These are phyloP conservation scores for Cucumis variabilis DNA, from an alignment of 331 rosid genomes.

Conservation along the genomic window DNA sequence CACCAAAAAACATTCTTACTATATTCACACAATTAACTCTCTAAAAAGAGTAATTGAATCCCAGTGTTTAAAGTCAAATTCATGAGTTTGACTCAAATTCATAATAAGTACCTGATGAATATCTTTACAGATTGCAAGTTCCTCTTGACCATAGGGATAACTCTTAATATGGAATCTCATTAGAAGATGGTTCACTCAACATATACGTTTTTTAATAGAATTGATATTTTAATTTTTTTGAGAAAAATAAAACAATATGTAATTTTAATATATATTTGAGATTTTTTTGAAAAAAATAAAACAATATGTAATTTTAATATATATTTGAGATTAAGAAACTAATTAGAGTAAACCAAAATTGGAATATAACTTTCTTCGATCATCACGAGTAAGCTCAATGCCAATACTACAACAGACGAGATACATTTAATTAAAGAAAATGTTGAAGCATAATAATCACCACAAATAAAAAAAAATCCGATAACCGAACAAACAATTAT, in stretches of 20 bases:
- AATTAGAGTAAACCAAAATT: constrained; percentile 94
- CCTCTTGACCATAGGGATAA: constrained; percentile 96
- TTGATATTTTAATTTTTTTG: too few relatives aligned
- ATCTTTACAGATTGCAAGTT: constrained; percentile 93
- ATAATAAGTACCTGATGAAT: constrained; percentile 79
- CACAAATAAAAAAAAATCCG: background rate
- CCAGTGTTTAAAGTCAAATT: constrained; percentile 32
- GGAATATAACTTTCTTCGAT: constrained; percentile 89
- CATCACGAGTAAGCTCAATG: constrained; percentile 98
- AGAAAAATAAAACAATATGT: too few relatives aligned
- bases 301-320: too few relatives aligned
- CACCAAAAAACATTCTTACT: background rate
- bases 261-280: constrained; percentile 9
- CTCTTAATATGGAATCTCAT: constrained; percentile 48
- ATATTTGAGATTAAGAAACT: too few relatives aligned
- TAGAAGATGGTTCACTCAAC: constrained; percentile 34
- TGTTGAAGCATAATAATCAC: background rate
- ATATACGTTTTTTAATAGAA: background rate
- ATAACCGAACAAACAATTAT: background rate
- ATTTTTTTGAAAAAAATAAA: too few relatives aligned
- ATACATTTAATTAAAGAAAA: background rate
- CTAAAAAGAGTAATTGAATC: too few relatives aligned
- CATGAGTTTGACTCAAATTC: constrained; percentile 29
- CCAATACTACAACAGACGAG: constrained; percentile 72
- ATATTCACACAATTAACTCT: background rate